Evolutionary conservation across 495 filamentous ascomycete species (phyloP).

Genomic region (Zalerion maritima): DNA sequence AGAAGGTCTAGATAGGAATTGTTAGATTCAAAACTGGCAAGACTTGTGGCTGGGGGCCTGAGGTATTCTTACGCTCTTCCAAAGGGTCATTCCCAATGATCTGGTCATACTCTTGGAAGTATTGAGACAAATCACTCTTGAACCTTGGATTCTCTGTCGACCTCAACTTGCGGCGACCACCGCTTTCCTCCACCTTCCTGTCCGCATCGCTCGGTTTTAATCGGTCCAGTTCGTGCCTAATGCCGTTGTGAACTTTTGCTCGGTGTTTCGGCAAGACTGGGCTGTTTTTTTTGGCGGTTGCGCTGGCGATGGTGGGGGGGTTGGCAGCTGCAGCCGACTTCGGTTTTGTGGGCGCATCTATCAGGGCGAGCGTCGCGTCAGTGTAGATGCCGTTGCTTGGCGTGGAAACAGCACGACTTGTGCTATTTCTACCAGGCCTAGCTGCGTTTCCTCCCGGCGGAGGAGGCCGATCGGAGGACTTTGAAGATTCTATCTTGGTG

Average conservation of each 20-base stretch:
- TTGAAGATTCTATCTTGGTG: too few species aligned
- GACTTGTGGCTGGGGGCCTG: slow-evolving; percentile 3
- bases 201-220: slow-evolving; percentile 29
- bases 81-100: slow-evolving; percentile 69
- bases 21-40: neutral
- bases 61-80: slow-evolving; percentile 48
- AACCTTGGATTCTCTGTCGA: slow-evolving; percentile 44
- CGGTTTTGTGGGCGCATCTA: too few species aligned
- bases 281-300: slow-evolving; percentile 7
- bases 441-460: too few species aligned
- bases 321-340: too few species aligned
- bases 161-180: slow-evolving; percentile 36
- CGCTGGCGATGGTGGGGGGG: slow-evolving; percentile 10
- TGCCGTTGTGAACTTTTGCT: slow-evolving; percentile 35
- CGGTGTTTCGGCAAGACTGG: slow-evolving; percentile 25
- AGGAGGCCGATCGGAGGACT: too few species aligned
- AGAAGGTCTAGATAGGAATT: slow-evolving; percentile 44
- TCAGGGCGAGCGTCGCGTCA: too few species aligned
- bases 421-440: too few species aligned
- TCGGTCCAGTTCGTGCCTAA: slow-evolving; percentile 35
- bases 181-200: slow-evolving; percentile 29
- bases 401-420: too few species aligned
- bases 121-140: slow-evolving; percentile 76
- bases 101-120: slow-evolving; percentile 85
- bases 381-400: too few species aligned